Evolutionary conservation across 192 early-diverging fungal genomes (phyloP).

Genomic region (Coemansia sp.): DNA sequence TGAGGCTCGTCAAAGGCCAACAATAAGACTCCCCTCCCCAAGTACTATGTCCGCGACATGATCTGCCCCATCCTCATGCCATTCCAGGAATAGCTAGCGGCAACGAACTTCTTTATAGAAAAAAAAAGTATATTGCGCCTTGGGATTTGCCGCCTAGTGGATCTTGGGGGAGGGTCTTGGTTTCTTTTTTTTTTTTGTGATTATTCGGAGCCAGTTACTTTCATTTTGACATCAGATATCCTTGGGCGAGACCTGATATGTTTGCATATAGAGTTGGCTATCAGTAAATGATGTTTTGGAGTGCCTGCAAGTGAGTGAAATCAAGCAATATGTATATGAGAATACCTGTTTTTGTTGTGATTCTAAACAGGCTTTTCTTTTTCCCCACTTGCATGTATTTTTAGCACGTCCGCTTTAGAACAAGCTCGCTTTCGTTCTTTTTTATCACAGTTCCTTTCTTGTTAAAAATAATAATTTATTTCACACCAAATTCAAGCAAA

Average conservation of each 20-base stretch:
- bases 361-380: not conserved
- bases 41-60: not conserved
- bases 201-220: not conserved
- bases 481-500: not conserved
- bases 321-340: not conserved
- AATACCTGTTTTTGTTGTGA: not conserved
- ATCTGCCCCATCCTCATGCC: not conserved
- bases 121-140: not conserved
- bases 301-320: not conserved
- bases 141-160: not conserved
- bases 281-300: not conserved
- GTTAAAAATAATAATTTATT: too few species aligned
- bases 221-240: not conserved
- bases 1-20: not conserved
- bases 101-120: not conserved
- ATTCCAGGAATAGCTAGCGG: conserved; percentile 1
- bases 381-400: not conserved
- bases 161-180: not conserved
- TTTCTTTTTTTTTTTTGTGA: not conserved
- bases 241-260: not conserved
- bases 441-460: not conserved
- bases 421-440: not conserved
- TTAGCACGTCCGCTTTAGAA: not conserved
- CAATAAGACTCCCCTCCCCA: not conserved
- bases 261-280: not conserved